A percentile compares a stretch with the other conserved stretches of the same genome.
phyloP scores from a whole-genome alignment of 1,139 yeast species.

The Pichia sp. region DNA sequence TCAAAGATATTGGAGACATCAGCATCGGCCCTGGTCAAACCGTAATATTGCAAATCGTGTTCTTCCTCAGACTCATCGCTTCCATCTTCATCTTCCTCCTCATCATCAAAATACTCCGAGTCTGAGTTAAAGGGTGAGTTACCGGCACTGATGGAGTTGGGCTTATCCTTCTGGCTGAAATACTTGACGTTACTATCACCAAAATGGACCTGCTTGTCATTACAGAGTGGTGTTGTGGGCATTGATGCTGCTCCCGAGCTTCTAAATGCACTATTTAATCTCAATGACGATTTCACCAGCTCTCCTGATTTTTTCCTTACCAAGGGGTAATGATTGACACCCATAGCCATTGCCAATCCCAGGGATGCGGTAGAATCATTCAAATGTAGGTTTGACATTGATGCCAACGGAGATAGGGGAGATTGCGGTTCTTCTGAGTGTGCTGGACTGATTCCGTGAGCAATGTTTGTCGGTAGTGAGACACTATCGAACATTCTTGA shows the following conservation, averaged over 20 bases:
- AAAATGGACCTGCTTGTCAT: constrained; percentile 76
- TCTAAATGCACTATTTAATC: constrained; percentile 33
- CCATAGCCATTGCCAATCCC: no score
- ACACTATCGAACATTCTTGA: constrained; percentile 8
- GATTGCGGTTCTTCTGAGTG: neutral
- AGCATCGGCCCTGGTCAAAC: neutral
- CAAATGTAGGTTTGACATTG: neutral
- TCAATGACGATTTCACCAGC: constrained; percentile 66
- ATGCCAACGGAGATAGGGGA: constrained; percentile 6
- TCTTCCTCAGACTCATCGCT: neutral
- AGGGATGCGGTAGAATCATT: constrained; percentile 8
- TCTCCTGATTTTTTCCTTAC: constrained; percentile 45
- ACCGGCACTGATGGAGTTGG: constrained; percentile 63
- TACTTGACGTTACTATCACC: constrained; percentile 59
- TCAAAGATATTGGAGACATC: neutral
- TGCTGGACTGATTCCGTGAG: neutral
- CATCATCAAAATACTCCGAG: constrained; percentile 18
- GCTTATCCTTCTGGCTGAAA: constrained; percentile 65
- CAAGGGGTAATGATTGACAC: constrained; percentile 17
- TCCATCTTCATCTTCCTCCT: constrained; percentile 28
- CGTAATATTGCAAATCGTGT: neutral
- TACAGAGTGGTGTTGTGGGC: constrained; percentile 62
- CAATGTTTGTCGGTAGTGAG: neutral
- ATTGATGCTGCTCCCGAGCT: constrained; percentile 44
- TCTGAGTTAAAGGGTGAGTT: constrained; percentile 45